Evolutionary conservation across 2,329 filamentous ascomycete genomes (phyloP), one percentile per base, ranked within the genome.

Genomic region (Aspergillus jensenii): DNA sequence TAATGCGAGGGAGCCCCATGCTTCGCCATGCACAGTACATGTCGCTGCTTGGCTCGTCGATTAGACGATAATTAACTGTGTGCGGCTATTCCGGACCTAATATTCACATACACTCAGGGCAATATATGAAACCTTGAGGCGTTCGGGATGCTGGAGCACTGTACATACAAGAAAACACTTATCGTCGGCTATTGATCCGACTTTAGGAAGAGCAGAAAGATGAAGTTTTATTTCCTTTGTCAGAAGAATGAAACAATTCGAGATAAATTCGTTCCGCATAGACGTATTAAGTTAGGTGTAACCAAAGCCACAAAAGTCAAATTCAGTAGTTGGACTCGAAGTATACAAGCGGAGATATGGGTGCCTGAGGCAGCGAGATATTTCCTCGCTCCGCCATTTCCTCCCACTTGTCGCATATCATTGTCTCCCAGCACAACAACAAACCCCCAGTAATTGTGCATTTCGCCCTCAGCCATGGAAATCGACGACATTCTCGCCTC

Each of bases 401-500:
- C 27, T 27, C 25, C 27, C 25, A 48, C 31, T 15, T 15, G 27
- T 46, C 23, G 44, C 44, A 46, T 46, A 31, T 31, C 44, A 31
- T 23, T 17, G 39, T 37, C 41, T 48, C 27, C n/a, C 21, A 31
- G 15, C 23, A 46, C 44, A 46, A 15, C 23, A 23, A 15, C 23
- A 23, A 15, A 14, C 23, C 19, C 33, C 35, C 17, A 41, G 8
- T 15, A 41, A 6, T 17, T 6, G n/a, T 21, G 25, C 9, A 31
- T 43, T n/a, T n/a, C 14, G 19, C 12, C 25, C 4, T 25, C n/a
- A 14, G 56, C 57, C 52, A 91, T 91, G 88, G 88, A 91, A 62
- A 92, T 93, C 67, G 87, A 90, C 74, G 90, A 92, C 71, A 91
- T 93, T 64, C 83, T 92, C 60, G 85, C 86, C 67, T 87, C 89